Evolutionary conservation across 495 filamentous ascomycete genomes (phyloP).

Genomic region (Penicillium egyptiacum): DNA sequence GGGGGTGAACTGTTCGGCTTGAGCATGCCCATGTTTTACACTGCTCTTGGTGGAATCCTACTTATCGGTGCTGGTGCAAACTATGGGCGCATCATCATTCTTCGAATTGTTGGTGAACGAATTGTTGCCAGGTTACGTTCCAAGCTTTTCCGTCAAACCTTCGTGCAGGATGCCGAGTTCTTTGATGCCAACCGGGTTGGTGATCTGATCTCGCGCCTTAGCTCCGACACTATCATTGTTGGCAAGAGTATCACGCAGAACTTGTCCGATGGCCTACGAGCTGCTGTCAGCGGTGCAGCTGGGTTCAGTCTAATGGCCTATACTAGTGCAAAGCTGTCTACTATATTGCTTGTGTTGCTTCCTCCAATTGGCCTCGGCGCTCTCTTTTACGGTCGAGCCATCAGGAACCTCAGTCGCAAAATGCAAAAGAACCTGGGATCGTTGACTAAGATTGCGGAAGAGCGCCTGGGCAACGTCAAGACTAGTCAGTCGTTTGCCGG

Average conservation of each 20-base stretch:
- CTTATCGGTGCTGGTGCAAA: constrained; percentile 78
- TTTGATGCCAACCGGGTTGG: constrained; percentile 97
- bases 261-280: constrained; percentile 86
- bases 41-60: constrained; percentile 67
- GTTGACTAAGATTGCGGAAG: constrained; percentile 94
- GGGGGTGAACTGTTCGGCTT: constrained; percentile 66
- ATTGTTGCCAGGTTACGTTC: constrained; percentile 88
- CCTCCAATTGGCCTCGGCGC: constrained; percentile 90
- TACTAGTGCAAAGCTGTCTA: constrained; percentile 86
- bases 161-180: constrained; percentile 95
- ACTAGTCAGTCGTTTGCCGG: constrained; percentile 95
- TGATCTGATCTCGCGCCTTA: constrained; percentile 90
- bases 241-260: constrained; percentile 99
- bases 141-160: constrained; percentile 85
- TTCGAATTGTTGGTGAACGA: constrained; percentile 93
- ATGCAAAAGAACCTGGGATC: constrained; percentile 91
- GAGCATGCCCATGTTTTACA: constrained; percentile 73
- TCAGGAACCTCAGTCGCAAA: constrained; percentile 82
- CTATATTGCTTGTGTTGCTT: constrained; percentile 79
- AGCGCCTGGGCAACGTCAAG: constrained; percentile 90
- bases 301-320: constrained; percentile 91
- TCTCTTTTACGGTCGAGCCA: constrained; percentile 83
- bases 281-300: constrained; percentile 82
- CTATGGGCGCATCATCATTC: constrained; percentile 88
- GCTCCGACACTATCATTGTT: constrained; percentile 94